Base-by-base conservation (phyloP, 192 early-diverging fungal genomes). In the Mortierella claussenii region DNA sequence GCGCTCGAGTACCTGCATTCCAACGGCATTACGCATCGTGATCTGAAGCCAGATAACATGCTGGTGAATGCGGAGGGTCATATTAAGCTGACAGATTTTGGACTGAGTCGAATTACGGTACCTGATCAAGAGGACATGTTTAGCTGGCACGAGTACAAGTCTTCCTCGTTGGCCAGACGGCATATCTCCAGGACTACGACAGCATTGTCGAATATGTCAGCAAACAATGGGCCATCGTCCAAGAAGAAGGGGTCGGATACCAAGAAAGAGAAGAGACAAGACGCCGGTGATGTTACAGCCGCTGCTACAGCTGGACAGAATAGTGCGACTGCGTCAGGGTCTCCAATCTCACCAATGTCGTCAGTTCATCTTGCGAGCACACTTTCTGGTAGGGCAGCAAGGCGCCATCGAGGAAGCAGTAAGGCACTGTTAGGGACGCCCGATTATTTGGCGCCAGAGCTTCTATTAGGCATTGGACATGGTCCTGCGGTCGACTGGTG, bases 71-170 rank as follows among this genome's bases (percentile, higher is more conserved):
- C 88, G 31, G 90, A 95, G 47, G 96, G 96, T 0, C 96, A 97
- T 69, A 89, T 96, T 79, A 97, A 97, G 70, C 73, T 97, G 53
- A 96, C 94, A 12, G 96, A 98, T 68, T 98, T 98, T 93, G 96
- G 96, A 7, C 85, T 98, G 6, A 95, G 94, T 46, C 87, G 93
- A 27, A 93, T 96, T 37, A 80, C 88, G 8, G 85, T 94, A 18
- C 82, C 88, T 2, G 88, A 82, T 27, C 67, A 81, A 45, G 70
- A 75, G 12, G 60, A 69, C 37, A 65, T 81, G 65, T 48, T 73
- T 26, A 75, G 55, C 43, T 57, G 49, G 65, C 55, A 59, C 5
- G 76, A 79, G 32, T 60, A 79, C 57, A 79, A 79, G 50, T 20
- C 66, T 4, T 48, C 76, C 0, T 69, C 76, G 3, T 40, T 69